Evolutionary conservation across 345 rosid species (phyloP), one percentile per base, ranked within the genome.

Genomic region (Aurinia saxatilis): DNA sequence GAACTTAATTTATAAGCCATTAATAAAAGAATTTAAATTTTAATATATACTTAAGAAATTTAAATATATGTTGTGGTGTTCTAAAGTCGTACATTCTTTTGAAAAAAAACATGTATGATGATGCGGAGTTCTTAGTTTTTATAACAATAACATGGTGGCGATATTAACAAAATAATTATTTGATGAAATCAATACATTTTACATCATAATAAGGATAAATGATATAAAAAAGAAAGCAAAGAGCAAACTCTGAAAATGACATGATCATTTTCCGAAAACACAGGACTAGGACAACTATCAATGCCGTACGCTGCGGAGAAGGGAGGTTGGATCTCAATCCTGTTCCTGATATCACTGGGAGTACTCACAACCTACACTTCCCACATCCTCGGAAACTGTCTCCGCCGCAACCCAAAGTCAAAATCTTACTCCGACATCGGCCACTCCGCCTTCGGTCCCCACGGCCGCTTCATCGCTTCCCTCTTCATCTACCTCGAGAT

Each of bases 201-300:
- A n/a, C n/a, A n/a, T n/a, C n/a, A n/a, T n/a, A n/a, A n/a, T n/a
- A n/a, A n/a, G n/a, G n/a, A n/a, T n/a, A n/a, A n/a, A n/a, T n/a
- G n/a, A n/a, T n/a, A n/a, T n/a, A n/a, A n/a, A n/a, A n/a, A n/a
- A n/a, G n/a, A n/a, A n/a, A n/a, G n/a, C n/a, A n/a, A n/a, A n/a
- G n/a, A 31, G 7, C 10, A 31, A 31, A 60, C 46, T 54, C 47
- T 65, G 47, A 65, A 54, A 53, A n/a, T n/a, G n/a, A n/a, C n/a
- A 53, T 65, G 5, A 54, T 23, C 37, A 14, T 53, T 54, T 13
- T 9, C 48, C 47, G 25, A 34, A 51, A 11, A 48, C n/a, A 23
- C 74, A 88, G 96, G 96, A 27, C 83, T 88, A 5, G 90, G 93
- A 19, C 93, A 86, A 66, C 61, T 88, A 33, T 85, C 93, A n/a